Evolutionary conservation across 306 rosid genomes (phyloP).

Genomic region (Benincasa hispida): DNA sequence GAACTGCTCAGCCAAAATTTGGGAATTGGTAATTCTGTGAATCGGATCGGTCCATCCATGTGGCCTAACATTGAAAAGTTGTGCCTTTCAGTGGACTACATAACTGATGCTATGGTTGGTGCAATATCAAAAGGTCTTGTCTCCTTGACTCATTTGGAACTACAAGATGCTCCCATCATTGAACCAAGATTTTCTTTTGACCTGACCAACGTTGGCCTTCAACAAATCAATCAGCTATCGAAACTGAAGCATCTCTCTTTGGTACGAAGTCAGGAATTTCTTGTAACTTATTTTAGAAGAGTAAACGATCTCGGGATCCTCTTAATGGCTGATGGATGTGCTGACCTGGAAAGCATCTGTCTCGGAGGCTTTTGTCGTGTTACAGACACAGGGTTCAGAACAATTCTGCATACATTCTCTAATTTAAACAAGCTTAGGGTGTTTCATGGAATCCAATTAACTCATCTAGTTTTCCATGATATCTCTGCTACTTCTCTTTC

Average conservation of each 20-base stretch:
- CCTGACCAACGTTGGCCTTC: slow-evolving; percentile 82
- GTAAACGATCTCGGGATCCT: slow-evolving; percentile 87
- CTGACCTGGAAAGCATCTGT: slow-evolving; percentile 71
- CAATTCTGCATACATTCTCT: slow-evolving; percentile 77
- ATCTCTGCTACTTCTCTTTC: slow-evolving; percentile 85
- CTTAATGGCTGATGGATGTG: slow-evolving; percentile 80
- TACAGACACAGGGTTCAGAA: slow-evolving; percentile 92
- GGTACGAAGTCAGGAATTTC: slow-evolving; percentile 73
- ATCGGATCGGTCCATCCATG: slow-evolving; percentile 30
- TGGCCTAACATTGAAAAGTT: slow-evolving; percentile 70
- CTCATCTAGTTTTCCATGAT: slow-evolving; percentile 84
- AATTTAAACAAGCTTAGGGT: slow-evolving; percentile 69
- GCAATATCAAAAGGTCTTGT: slow-evolving; percentile 54
- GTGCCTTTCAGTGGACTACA: slow-evolving; percentile 74
- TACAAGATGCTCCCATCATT: slow-evolving; percentile 74
- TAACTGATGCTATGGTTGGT: slow-evolving; percentile 75
- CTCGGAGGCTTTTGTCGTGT: slow-evolving; percentile 96
- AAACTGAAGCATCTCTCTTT: slow-evolving; percentile 72
- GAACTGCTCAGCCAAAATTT: slow-evolving; percentile 68
- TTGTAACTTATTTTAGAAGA: slow-evolving; percentile 54
- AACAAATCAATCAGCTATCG: slow-evolving; percentile 71
- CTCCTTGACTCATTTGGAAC: slow-evolving; percentile 71
- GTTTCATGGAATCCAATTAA: slow-evolving; percentile 79
- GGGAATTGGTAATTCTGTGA: slow-evolving; percentile 35
- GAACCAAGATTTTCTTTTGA: slow-evolving; percentile 71